Conservation (phyloP, 164 flowering plant genomes). For the Brasenia schreberi region DNA sequence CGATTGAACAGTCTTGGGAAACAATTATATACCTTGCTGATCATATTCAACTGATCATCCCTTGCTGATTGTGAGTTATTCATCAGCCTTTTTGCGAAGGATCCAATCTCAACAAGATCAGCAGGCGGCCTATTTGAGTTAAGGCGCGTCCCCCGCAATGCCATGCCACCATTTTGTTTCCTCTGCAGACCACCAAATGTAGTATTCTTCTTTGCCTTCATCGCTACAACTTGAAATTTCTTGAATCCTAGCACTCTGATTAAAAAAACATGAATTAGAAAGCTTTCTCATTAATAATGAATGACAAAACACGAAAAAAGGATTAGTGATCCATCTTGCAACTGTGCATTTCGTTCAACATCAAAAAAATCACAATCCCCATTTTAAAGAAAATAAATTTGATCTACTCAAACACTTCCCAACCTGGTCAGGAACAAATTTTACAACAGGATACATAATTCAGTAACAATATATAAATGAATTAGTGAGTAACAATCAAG, state of each 20-base stretch:
- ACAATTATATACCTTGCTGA: not conserved
- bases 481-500: not conserved
- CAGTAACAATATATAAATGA: not conserved
- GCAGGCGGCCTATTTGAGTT: not conserved
- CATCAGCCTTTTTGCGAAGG: not conserved
- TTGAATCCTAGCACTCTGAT: not conserved
- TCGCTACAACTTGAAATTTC: not conserved
- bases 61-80: not conserved
- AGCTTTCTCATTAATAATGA: no score
- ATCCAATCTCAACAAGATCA: not conserved
- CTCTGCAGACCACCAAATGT: not conserved
- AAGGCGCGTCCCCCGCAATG: not conserved
- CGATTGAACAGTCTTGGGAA: not conserved
- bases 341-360: not conserved
- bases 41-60: not conserved
- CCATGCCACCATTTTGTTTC: not conserved
- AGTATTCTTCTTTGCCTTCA: not conserved
- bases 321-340: not conserved
- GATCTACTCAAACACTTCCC: not conserved
- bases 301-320: not conserved
- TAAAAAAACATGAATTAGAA: not conserved
- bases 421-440: not conserved
- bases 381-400: no score
- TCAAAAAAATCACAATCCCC: not conserved
- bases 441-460: not conserved